Base-by-base conservation (phyloP, 75 land plant species). In the Cupressus sempervirens region DNA sequence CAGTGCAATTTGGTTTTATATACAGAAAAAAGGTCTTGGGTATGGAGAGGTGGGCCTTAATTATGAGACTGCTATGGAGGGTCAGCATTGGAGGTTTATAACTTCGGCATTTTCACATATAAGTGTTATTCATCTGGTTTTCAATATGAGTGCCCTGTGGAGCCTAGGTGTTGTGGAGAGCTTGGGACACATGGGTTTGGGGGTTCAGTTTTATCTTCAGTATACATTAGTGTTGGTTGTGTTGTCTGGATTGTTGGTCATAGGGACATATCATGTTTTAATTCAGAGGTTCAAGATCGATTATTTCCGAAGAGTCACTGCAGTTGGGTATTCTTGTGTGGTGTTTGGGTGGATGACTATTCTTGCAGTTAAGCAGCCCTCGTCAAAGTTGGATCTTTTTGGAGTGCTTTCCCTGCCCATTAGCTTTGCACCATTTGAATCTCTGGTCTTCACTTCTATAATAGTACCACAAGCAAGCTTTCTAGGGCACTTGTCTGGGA, bases 291-390 rank as follows among this genome's bases (percentile, higher is more conserved):
- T 98, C 62, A 96, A 95, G 90, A 23, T 96, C 26, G 99, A 98
- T 84, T 93, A 92, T 84, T 98, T 93, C 83, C 88, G 91, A 76
- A 87, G 98, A 85, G 99, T 98, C 52, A 92, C 95, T 8, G 99
- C 99, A 23, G 99, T 98, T 72, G 99, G 99, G 14, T 98, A 98
- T 73, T 98, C 99, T 30, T 96, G 98, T 87, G 99, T 98, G 38
- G 99, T 98, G 73, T 98, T 98, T 86, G 99, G 99, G 41, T 98
- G 98, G 99, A 98, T 98, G 99, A 98, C 99, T 0, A 95, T 98
- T 15, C 91, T 98, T 62, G 89, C 99, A 20, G 94, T 91, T 81
- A 96, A 94, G 92, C 99, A 96, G 83, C 99, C 99, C 13, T 95
- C 98, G 10, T 92, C 93, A 10, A 98, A 94, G 86, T 86, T 98